A percentile compares a stretch with the other conserved stretches of the same genome.
Evolutionary conservation across 768 basidiomycete genomes (phyloP).

Genomic region (Tricholoma sp.): DNA sequence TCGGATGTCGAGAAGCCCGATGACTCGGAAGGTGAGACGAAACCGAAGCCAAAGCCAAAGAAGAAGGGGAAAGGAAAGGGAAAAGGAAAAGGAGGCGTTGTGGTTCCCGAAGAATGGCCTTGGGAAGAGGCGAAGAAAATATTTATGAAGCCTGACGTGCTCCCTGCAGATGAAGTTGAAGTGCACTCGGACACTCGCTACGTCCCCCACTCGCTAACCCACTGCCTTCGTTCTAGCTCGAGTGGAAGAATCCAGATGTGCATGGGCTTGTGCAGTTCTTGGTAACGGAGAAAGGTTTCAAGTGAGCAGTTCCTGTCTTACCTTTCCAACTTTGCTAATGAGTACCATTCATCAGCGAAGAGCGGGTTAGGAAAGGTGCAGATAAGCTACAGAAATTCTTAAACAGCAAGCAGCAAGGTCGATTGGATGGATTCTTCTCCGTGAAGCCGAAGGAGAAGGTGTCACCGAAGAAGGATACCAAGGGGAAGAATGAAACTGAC

Average conservation of each 20-base stretch:
- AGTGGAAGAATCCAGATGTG: conserved; percentile 91
- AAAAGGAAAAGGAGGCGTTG: conserved; percentile 62
- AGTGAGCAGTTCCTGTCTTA: conserved; percentile 38
- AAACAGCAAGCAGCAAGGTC: conserved; percentile 90
- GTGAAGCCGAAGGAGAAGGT: conserved; percentile 56
- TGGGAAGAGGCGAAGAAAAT: conserved; percentile 93
- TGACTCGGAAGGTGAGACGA: conserved; percentile 20
- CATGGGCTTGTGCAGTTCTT: conserved; percentile 93
- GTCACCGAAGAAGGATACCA: conserved; percentile 25
- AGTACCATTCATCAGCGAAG: conserved; percentile 60
- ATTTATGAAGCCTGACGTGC: conserved; percentile 87
- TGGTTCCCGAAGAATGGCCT: conserved; percentile 92
- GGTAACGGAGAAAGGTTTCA: conserved; percentile 95
- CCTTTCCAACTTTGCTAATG: not conserved
- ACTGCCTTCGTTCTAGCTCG: conserved; percentile 50
- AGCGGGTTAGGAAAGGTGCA: conserved; percentile 91
- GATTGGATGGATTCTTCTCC: conserved; percentile 93
- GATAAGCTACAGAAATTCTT: conserved; percentile 88
- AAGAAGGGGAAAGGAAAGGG: conserved; percentile 33
- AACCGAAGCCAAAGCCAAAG: conserved; percentile 31
- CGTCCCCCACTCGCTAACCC: not conserved
- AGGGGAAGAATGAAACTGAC: conserved; percentile 35
- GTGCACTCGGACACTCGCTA: conserved; percentile 30
- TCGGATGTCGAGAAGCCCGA: conserved; percentile 43
- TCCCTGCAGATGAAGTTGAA: conserved; percentile 80